Conservation (phyloP, 1,284 basidiomycete species). For the Xerocomus amazonicus region DNA sequence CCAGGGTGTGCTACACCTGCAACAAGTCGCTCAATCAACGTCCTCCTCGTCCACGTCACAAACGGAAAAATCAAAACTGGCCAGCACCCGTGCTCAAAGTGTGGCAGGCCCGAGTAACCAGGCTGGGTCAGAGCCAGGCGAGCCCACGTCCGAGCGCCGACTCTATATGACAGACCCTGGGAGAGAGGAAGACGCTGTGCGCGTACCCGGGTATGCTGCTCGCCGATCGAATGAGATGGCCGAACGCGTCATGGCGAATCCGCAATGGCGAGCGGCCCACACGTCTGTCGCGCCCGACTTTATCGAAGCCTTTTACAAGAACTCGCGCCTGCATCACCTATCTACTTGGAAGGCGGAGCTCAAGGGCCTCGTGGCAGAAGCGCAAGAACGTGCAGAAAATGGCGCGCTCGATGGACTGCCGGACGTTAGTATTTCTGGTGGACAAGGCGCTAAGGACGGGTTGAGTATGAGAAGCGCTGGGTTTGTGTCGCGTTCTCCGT, state of each 20-base stretch:
- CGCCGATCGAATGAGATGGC: conserved; percentile 68
- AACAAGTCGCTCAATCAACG: not conserved
- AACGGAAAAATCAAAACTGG: not conserved
- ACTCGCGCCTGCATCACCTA: conserved; percentile 89
- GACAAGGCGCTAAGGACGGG: conserved; percentile 16
- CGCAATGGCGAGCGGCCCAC: conserved; percentile 82
- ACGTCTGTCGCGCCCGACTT: conserved; percentile 87
- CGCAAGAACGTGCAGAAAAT: conserved; percentile 66
- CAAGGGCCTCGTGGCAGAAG: conserved; percentile 75
- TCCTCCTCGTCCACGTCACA: not conserved
- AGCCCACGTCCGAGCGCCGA: conserved; percentile 25
- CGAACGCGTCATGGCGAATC: conserved; percentile 71
- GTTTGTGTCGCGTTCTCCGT: conserved; percentile 45
- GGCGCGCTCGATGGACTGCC: conserved; percentile 15
- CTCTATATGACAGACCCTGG: conserved; percentile 44
- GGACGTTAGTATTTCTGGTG: conserved; percentile 23
- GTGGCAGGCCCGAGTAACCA: conserved; percentile 4
- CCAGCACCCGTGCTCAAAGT: not conserved
- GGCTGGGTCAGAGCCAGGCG: not conserved
- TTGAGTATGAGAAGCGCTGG: conserved; percentile 61
- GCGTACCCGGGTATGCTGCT: conserved; percentile 60
- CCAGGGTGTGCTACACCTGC: conserved; percentile 18
- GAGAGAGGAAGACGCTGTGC: conserved; percentile 38
- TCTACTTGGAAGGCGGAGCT: conserved; percentile 93
- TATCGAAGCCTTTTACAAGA: conserved; percentile 86